Evolutionary conservation across 768 basidiomycete genomes (phyloP).

Genomic region (Amanita rubescens): DNA sequence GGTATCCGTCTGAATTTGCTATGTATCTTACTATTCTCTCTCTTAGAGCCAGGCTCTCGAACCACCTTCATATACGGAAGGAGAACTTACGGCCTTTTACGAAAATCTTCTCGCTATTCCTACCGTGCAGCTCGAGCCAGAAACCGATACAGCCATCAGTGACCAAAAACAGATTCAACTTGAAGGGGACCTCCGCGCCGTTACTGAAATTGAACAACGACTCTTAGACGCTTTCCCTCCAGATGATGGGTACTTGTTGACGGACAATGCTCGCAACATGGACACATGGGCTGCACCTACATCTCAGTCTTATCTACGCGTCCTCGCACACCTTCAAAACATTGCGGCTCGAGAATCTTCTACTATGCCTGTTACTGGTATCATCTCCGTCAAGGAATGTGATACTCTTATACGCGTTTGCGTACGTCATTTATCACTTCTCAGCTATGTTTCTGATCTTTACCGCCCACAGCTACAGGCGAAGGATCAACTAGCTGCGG

Average conservation of each 20-base stretch:
- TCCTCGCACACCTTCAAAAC: slow-evolving; percentile 28
- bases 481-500: slow-evolving; percentile 41
- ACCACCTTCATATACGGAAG: slow-evolving; percentile 31
- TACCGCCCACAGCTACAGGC: slow-evolving; percentile 32
- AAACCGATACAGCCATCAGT: slow-evolving; percentile 11
- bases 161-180: slow-evolving; percentile 14
- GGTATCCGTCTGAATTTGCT: background rate
- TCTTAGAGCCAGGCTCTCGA: slow-evolving; percentile 25
- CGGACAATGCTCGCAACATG: slow-evolving; percentile 2
- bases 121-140: slow-evolving; percentile 7
- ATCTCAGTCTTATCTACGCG: slow-evolving; percentile 22
- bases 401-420: slow-evolving; percentile 44
- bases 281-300: slow-evolving; percentile 4
- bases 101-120: slow-evolving; percentile 36
- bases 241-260: slow-evolving; percentile 3
- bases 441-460: slow-evolving; percentile 1
- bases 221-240: slow-evolving; percentile 16
- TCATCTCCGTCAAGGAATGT: slow-evolving; percentile 48
- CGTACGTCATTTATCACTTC: slow-evolving; percentile 25
- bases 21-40: background rate
- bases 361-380: slow-evolving; percentile 24
- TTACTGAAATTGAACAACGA: slow-evolving; percentile 29
- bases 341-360: slow-evolving; percentile 22
- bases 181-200: slow-evolving; percentile 25
- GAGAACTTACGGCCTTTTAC: slow-evolving; percentile 34